Evolutionary conservation across 164 flowering plant species (phyloP).

Genomic region (Vitis riparia): DNA sequence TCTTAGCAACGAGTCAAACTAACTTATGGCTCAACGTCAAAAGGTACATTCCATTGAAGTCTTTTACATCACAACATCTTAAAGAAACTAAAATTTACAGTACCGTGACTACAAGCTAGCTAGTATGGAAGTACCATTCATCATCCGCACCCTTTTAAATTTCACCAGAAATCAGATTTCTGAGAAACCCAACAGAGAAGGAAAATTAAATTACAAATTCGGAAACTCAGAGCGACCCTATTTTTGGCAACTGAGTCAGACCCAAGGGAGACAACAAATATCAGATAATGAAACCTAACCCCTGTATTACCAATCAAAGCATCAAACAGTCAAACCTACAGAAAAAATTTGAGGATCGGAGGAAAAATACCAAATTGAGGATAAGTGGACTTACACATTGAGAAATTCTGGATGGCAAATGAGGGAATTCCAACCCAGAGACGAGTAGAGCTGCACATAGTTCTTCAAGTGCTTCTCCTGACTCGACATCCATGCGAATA

Average conservation of each 20-base stretch:
- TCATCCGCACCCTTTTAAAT: neutral
- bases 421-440: slow-evolving; percentile 87
- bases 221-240: too few species aligned
- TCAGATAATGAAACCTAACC: neutral
- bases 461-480: slow-evolving; percentile 68
- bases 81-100: too few species aligned
- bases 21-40: too few species aligned
- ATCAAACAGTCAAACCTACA: too few species aligned
- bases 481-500: slow-evolving; percentile 95
- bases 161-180: neutral
- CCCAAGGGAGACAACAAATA: neutral
- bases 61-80: too few species aligned
- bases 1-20: too few species aligned
- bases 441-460: slow-evolving; percentile 72
- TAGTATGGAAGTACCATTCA: neutral
- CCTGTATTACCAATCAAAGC: neutral
- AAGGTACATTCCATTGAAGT: too few species aligned
- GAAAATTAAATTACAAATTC: too few species aligned
- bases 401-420: slow-evolving; percentile 86
- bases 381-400: slow-evolving; percentile 50
- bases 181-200: neutral
- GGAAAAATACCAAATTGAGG: neutral
- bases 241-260: neutral
- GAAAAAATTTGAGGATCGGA: neutral
- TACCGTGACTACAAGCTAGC: neutral